Percentiles rank a stretch among this genome's conserved stretches.
These are phyloP conservation scores for Didymella sp. DNA, from an alignment of 2,329 filamentous ascomycete species.

Conservation along the genomic window DNA sequence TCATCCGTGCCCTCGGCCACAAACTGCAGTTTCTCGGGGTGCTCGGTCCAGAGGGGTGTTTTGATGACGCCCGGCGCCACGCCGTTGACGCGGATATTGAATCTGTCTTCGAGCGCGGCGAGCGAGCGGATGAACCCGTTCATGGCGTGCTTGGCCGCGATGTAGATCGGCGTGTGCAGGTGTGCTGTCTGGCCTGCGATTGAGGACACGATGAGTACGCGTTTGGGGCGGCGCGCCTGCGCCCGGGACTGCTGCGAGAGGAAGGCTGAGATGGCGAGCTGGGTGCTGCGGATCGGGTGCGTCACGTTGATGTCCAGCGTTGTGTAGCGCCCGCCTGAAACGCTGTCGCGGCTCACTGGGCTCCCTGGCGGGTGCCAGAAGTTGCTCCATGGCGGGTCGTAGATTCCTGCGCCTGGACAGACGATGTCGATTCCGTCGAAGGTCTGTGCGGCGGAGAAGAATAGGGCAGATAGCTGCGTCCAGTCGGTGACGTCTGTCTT, in stretches of 20 bases:
- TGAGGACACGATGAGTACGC: slow-evolving; percentile 54
- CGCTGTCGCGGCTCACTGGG: slow-evolving; percentile 43
- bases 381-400: slow-evolving; percentile 56
- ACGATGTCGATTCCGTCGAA: slow-evolving; percentile 55
- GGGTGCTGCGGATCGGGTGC: slow-evolving; percentile 57
- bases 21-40: slow-evolving; percentile 65
- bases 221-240: slow-evolving; percentile 47
- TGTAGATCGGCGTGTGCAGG: slow-evolving; percentile 53
- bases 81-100: slow-evolving; percentile 65
- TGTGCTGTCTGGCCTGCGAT: slow-evolving; percentile 54
- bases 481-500: slow-evolving; percentile 54
- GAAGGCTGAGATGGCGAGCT: slow-evolving; percentile 56
- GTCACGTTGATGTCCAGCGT: slow-evolving; percentile 57
- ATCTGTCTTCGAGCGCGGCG: slow-evolving; percentile 54
- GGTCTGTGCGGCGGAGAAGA: slow-evolving; percentile 35
- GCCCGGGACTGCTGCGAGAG: slow-evolving; percentile 46
- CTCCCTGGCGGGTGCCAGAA: slow-evolving; percentile 58
- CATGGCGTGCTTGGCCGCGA: slow-evolving; percentile 56
- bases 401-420: slow-evolving; percentile 59
- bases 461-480: slow-evolving; percentile 44
- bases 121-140: slow-evolving; percentile 60
- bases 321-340: slow-evolving; percentile 37
- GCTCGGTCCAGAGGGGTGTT: slow-evolving; percentile 67
- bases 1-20: slow-evolving; percentile 58
- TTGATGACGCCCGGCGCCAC: slow-evolving; percentile 68